Evolutionary conservation across 2,329 filamentous ascomycete genomes (phyloP).

Genomic region (Fusarium sp.): DNA sequence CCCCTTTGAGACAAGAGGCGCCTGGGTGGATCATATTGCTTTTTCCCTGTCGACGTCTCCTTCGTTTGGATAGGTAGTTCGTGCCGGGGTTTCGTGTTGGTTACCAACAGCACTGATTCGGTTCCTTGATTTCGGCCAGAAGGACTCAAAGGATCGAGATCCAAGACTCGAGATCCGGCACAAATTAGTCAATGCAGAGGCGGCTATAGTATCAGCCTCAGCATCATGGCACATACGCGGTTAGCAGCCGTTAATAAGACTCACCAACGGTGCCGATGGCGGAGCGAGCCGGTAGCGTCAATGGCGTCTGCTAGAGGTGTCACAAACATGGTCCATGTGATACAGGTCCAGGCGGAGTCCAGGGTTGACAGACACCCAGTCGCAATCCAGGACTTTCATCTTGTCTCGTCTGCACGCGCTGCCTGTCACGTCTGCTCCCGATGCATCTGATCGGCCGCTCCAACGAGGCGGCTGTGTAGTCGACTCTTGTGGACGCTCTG

Average conservation of each 20-base stretch:
- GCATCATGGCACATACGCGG: not conserved
- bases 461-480: not conserved
- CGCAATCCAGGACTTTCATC: not conserved
- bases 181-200: not conserved
- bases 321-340: slow-evolving; percentile 4
- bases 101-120: not conserved
- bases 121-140: not conserved
- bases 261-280: not conserved
- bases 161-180: not conserved
- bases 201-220: not conserved
- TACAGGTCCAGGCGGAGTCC: not conserved
- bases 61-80: not conserved
- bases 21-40: slow-evolving; percentile 12
- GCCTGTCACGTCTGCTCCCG: not conserved
- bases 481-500: not conserved
- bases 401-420: not conserved
- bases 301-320: not conserved
- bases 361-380: not conserved
- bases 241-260: not conserved
- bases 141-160: not conserved
- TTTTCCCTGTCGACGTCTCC: not conserved
- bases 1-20: not conserved
- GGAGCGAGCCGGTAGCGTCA: not conserved
- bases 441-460: not conserved
- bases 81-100: not conserved